Percentiles rank a stretch among this genome's conserved stretches.
phyloP scores from a whole-genome alignment of 2,329 filamentous ascomycete species.

The Microdochium paspali region DNA sequence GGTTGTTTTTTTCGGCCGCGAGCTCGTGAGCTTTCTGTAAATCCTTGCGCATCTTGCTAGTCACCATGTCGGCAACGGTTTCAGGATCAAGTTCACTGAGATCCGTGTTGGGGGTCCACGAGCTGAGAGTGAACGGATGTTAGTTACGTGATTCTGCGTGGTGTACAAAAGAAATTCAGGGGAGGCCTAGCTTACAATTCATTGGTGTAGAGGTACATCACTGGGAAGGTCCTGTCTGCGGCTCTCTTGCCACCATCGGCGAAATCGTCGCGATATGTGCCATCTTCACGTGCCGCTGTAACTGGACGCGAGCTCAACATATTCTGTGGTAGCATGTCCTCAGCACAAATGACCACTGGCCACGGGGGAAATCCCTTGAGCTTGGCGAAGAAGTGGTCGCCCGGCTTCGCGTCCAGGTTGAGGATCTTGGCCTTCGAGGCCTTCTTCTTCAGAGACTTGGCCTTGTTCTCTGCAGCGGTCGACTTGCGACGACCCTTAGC shows the following conservation, averaged over 20 bases:
- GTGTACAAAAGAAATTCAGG: neutral
- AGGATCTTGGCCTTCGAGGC: slow-evolving; percentile 64
- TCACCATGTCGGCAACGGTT: slow-evolving; percentile 57
- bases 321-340: slow-evolving; percentile 79
- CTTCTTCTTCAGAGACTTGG: slow-evolving; percentile 79
- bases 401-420: slow-evolving; percentile 74
- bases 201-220: slow-evolving; percentile 93
- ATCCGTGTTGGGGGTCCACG: slow-evolving; percentile 82
- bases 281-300: slow-evolving; percentile 71
- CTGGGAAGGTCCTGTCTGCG: slow-evolving; percentile 77
- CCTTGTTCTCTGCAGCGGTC: slow-evolving; percentile 54
- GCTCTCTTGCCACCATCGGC: slow-evolving; percentile 80
- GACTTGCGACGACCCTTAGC: slow-evolving; percentile 63
- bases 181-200: slow-evolving; percentile 70
- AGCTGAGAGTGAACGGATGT: slow-evolving; percentile 39
- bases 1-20: slow-evolving; percentile 66
- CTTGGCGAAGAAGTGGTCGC: slow-evolving; percentile 85
- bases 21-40: slow-evolving; percentile 72
- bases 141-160: neutral
- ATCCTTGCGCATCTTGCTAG: slow-evolving; percentile 72
- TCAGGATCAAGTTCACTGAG: slow-evolving; percentile 69
- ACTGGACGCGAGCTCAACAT: slow-evolving; percentile 74
- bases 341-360: slow-evolving; percentile 90
- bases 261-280: slow-evolving; percentile 79
- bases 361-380: slow-evolving; percentile 92